phyloP scores from a whole-genome alignment of 2,329 filamentous ascomycete species.

The Zasmidium cellare region DNA sequence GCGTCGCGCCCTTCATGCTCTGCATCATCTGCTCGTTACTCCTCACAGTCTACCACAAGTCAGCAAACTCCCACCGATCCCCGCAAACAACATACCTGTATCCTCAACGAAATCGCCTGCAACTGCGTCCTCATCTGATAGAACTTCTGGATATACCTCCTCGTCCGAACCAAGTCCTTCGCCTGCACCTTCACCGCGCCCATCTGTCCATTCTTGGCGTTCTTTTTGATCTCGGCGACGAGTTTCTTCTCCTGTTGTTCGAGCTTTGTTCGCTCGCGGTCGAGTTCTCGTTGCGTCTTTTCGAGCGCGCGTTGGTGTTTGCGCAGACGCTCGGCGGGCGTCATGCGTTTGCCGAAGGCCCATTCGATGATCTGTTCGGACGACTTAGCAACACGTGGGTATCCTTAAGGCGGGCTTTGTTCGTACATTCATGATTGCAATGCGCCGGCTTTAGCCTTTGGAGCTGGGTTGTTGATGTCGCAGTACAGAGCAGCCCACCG shows the following conservation, averaged over 20 bases:
- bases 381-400: background rate
- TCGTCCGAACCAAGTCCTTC: conserved; percentile 90
- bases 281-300: conserved; percentile 94
- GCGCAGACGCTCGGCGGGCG: conserved; percentile 84
- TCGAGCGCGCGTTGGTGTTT: conserved; percentile 96
- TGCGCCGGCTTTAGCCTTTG: background rate
- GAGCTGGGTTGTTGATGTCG: background rate
- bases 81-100: conserved; percentile 66
- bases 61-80: conserved; percentile 2
- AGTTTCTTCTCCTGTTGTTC: conserved; percentile 99
- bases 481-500: background rate
- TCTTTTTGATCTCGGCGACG: conserved; percentile 94
- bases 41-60: conserved; percentile 71
- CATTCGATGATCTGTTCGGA: conserved; percentile 82
- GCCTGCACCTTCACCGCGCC: conserved; percentile 98
- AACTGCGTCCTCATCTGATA: conserved; percentile 97
- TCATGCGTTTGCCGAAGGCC: conserved; percentile 99
- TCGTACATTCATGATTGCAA: conserved; percentile 59
- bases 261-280: conserved; percentile 90
- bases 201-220: conserved; percentile 96
- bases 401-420: background rate
- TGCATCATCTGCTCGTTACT: conserved; percentile 99
- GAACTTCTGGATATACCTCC: conserved; percentile 97
- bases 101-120: conserved; percentile 90
- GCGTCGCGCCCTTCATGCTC: conserved; percentile 97